Evolutionary conservation across 2,329 filamentous ascomycete species (phyloP).

Genomic region (Alternaria postmessia): DNA sequence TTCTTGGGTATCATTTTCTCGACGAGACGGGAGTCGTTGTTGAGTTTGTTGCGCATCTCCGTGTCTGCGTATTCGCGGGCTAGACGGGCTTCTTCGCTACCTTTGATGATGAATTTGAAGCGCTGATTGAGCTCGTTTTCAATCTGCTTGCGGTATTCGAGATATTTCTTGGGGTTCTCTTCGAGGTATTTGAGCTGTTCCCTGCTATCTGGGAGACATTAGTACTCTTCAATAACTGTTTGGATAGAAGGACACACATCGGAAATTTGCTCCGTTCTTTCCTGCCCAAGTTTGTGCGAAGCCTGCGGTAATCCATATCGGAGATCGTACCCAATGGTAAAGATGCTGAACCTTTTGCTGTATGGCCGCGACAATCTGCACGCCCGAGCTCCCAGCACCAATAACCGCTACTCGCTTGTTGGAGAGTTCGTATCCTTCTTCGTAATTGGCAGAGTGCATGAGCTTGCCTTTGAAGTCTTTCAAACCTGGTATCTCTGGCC

Average conservation of each 20-base stretch:
- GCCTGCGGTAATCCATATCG: constrained; percentile 59
- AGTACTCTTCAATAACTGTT: constrained; percentile 7
- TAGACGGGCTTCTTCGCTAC: constrained; percentile 54
- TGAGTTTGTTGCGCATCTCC: constrained; percentile 54
- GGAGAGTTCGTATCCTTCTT: constrained; percentile 47
- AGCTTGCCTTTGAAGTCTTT: constrained; percentile 53
- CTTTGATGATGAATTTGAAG: constrained; percentile 63
- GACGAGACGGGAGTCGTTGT: constrained; percentile 49
- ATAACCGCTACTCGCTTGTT: constrained; percentile 55
- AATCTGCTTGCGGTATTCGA: constrained; percentile 58
- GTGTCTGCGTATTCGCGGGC: constrained; percentile 52
- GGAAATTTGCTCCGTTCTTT: constrained; percentile 58
- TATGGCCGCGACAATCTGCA: constrained; percentile 55
- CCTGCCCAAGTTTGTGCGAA: constrained; percentile 59
- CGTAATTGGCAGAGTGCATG: constrained; percentile 55
- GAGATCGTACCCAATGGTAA: constrained; percentile 55
- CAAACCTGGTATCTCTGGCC: constrained; percentile 53
- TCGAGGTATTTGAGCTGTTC: constrained; percentile 52
- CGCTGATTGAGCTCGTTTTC: constrained; percentile 61
- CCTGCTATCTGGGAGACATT: constrained; percentile 41
- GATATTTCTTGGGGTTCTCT: constrained; percentile 55
- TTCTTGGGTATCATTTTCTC: constrained; percentile 58
- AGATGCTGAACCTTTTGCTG: constrained; percentile 50
- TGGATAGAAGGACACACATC: constrained; percentile 39
- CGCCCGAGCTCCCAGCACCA: constrained; percentile 52